Evolutionary conservation across 495 filamentous ascomycete species (phyloP).

Genomic region (Daldinia childiae): DNA sequence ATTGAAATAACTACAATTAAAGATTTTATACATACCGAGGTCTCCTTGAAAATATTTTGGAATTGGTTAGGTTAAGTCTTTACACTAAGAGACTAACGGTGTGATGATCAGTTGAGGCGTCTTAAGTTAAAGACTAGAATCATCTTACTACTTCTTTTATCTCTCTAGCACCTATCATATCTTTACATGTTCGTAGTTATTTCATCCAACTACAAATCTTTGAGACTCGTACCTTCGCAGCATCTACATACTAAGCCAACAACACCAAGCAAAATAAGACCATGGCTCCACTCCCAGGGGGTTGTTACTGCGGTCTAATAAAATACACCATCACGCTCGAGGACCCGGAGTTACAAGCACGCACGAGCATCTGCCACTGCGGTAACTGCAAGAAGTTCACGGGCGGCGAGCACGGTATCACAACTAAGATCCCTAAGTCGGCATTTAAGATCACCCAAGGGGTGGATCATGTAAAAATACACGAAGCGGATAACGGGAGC

Average conservation of each 20-base stretch:
- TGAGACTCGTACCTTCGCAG: not conserved
- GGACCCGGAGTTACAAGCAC: conserved; percentile 62
- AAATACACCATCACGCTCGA: conserved; percentile 46
- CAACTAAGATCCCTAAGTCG: conserved; percentile 66
- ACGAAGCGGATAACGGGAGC: conserved; percentile 66
- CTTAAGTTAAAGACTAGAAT: not conserved
- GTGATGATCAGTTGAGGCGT: conserved; percentile 27
- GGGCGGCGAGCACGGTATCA: conserved; percentile 70
- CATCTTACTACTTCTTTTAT: not conserved
- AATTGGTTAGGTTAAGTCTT: not conserved
- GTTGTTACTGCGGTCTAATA: conserved; percentile 55
- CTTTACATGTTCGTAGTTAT: not conserved
- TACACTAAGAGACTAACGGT: not conserved
- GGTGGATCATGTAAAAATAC: conserved; percentile 39
- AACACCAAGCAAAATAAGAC: not conserved
- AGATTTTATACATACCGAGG: not conserved
- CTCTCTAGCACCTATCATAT: no score
- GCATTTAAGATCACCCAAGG: conserved; percentile 47
- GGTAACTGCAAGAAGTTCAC: conserved; percentile 71
- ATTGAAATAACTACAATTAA: not conserved
- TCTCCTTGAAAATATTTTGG: not conserved
- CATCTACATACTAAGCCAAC: not conserved
- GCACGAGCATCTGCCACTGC: conserved; percentile 74
- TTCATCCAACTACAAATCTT: not conserved
- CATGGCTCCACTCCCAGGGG: conserved; percentile 46